phyloP scores from a whole-genome alignment of 495 filamentous ascomycete species.

The Filosporella fistucella region DNA sequence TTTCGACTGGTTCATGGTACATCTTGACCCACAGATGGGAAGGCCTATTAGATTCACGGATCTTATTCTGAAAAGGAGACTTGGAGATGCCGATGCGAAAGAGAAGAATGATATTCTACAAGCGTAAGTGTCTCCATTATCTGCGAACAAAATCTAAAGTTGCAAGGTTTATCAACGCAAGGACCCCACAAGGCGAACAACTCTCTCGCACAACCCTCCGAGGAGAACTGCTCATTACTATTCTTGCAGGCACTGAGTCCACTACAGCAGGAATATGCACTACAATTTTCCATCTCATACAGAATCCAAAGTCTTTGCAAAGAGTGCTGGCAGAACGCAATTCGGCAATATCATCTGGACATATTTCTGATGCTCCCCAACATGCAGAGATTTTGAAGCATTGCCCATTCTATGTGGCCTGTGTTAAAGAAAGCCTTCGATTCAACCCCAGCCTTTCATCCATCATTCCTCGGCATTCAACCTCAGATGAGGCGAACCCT shows the following conservation, averaged over 20 bases:
- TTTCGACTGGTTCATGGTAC: neutral
- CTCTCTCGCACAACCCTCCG: neutral
- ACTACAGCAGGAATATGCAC: constrained; percentile 3
- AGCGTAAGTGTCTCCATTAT: neutral
- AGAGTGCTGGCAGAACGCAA: neutral
- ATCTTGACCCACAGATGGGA: neutral
- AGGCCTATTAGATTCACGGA: neutral
- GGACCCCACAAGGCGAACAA: neutral
- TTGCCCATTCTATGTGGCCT: constrained; percentile 6
- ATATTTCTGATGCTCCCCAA: neutral
- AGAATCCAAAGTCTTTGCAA: neutral
- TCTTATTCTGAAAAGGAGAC: neutral
- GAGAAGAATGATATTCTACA: constrained; percentile 2
- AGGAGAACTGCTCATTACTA: neutral
- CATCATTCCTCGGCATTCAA: neutral
- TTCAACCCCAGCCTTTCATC: neutral
- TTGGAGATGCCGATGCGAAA: neutral
- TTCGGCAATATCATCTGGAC: neutral
- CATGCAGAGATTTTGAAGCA: neutral
- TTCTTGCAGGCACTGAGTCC: neutral
- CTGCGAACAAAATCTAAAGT: neutral
- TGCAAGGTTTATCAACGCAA: neutral
- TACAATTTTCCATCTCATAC: neutral
- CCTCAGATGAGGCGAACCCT: neutral
- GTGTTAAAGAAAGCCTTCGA: constrained; percentile 1